These are phyloP conservation scores for Tilletia setariae DNA, from an alignment of 1,284 basidiomycete species.

Conservation along the genomic window DNA sequence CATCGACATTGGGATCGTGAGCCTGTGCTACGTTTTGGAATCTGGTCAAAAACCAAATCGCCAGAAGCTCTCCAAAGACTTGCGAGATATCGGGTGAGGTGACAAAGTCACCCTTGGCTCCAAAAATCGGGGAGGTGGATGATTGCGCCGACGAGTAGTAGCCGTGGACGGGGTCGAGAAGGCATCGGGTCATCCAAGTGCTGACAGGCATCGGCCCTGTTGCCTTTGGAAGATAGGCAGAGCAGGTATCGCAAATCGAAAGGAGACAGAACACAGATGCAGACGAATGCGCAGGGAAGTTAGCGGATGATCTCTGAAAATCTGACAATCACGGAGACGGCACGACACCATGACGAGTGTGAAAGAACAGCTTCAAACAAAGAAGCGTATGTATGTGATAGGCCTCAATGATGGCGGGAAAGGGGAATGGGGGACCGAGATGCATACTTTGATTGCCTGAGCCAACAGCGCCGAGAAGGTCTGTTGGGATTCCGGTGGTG, in stretches of 20 bases:
- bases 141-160: constrained; percentile 36
- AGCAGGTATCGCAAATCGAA: not conserved
- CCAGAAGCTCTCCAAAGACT: constrained; percentile 86
- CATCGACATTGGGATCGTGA: constrained; percentile 24
- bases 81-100: constrained; percentile 97
- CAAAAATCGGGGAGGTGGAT: constrained; percentile 58
- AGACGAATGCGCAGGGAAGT: no score
- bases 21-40: not conserved
- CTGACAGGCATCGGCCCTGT: constrained; percentile 49
- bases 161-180: constrained; percentile 50
- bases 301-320: no score
- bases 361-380: no score
- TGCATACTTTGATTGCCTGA: constrained; percentile 1
- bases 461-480: not conserved
- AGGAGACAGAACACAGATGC: no score
- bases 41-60: constrained; percentile 9
- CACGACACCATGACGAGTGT: no score
- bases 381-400: no score
- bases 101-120: constrained; percentile 83
- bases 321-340: no score
- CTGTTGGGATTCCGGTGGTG: not conserved
- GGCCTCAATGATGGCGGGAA: not conserved
- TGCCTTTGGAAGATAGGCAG: constrained; percentile 10
- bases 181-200: constrained; percentile 51
- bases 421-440: not conserved